A percentile compares a stretch with the other conserved stretches of the same genome.
These are phyloP conservation scores for Pichia kluyveri DNA, from an alignment of 805 yeast species.

Conservation along the genomic window DNA sequence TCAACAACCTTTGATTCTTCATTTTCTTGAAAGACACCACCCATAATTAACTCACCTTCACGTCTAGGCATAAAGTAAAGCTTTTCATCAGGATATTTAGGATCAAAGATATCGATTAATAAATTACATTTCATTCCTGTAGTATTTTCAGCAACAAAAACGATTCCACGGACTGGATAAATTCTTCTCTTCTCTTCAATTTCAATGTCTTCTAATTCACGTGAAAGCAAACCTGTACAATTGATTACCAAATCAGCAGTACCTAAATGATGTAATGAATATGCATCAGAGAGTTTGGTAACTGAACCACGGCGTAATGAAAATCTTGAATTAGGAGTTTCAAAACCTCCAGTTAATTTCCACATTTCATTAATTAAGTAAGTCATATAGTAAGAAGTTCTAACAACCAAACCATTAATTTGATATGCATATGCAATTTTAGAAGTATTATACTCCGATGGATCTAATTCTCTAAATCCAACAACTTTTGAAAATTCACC, in stretches of 20 bases:
- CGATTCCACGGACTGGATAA: conserved; percentile 53
- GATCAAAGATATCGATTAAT: conserved; percentile 15
- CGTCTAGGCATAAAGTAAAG: conserved; percentile 57
- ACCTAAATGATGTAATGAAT: conserved; percentile 29
- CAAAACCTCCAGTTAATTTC: conserved; percentile 5
- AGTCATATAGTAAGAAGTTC: conserved; percentile 20
- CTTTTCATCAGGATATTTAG: conserved; percentile 29
- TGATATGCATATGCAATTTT: conserved; percentile 33
- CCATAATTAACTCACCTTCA: conserved; percentile 61
- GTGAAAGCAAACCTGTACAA: conserved; percentile 45
- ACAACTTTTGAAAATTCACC: conserved; percentile 15
- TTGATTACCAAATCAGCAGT: conserved; percentile 46
- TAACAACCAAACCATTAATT: conserved; percentile 29
- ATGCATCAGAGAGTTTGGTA: conserved; percentile 38
- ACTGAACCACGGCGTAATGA: conserved; percentile 33
- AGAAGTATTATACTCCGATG: conserved; percentile 27
- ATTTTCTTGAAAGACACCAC: conserved; percentile 33
- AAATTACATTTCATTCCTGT: conserved; percentile 21
- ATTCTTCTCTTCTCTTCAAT: conserved; percentile 16
- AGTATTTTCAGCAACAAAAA: conserved; percentile 40
- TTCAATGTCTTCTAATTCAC: conserved; percentile 33
- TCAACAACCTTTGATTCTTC: conserved; percentile 26
- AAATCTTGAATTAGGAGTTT: conserved; percentile 32
- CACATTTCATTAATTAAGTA: conserved; percentile 25
- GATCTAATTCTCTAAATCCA: conserved; percentile 27